phyloP scores from a whole-genome alignment of 768 basidiomycete species.

The Cystoderma amianthinum region DNA sequence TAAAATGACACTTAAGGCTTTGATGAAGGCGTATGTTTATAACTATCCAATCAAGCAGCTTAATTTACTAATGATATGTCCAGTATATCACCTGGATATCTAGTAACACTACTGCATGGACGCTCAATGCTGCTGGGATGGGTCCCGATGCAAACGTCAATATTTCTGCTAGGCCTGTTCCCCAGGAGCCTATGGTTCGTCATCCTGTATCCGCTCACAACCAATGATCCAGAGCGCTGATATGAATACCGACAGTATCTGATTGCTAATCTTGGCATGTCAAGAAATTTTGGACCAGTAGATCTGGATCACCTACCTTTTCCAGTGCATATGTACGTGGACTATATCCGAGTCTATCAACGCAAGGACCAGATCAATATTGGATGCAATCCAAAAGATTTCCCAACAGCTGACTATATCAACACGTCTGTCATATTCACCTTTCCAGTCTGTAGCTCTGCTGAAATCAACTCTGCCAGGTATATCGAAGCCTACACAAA shows the following conservation, averaged over 20 bases:
- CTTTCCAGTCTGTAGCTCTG: background rate
- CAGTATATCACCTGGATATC: constrained; percentile 87
- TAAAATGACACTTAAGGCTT: constrained; percentile 34
- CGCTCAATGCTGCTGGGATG: constrained; percentile 61
- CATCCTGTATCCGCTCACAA: constrained; percentile 3
- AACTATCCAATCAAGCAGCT: background rate
- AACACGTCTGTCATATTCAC: constrained; percentile 29
- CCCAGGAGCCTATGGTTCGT: constrained; percentile 83
- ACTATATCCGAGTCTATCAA: constrained; percentile 69
- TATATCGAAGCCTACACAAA: constrained; percentile 69
- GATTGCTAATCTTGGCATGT: constrained; percentile 80
- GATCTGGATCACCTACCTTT: constrained; percentile 65
- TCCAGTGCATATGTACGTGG: constrained; percentile 46
- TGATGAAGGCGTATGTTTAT: constrained; percentile 46
- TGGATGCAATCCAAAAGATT: constrained; percentile 62
- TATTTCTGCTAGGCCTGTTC: constrained; percentile 61
- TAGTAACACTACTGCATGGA: constrained; percentile 66
- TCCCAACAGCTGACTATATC: constrained; percentile 73
- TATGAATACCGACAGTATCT: constrained; percentile 50
- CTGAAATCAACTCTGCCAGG: constrained; percentile 13
- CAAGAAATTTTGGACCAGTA: constrained; percentile 66
- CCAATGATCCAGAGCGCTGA: background rate
- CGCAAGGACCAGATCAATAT: constrained; percentile 51
- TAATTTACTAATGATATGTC: constrained; percentile 1
- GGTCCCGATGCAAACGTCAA: constrained; percentile 51